Percentiles rank a stretch among this genome's conserved stretches.
Evolutionary conservation across 768 basidiomycete genomes (phyloP).

Genomic region (Exidia glandulosa): DNA sequence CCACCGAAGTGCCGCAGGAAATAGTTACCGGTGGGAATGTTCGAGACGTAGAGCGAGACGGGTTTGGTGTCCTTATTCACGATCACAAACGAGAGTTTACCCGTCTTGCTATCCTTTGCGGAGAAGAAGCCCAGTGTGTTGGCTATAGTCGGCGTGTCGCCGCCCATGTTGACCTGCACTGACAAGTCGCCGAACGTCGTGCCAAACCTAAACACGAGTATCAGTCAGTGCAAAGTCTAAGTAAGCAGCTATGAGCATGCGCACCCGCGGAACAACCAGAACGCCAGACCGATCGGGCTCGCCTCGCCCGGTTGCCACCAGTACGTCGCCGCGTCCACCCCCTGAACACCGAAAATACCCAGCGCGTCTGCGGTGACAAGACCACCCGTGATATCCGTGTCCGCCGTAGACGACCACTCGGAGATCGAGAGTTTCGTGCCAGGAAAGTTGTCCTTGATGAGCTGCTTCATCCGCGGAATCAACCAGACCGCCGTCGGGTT

Average conservation of each 20-base stretch:
- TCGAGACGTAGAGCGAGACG: slow-evolving; percentile 29
- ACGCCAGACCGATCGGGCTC: slow-evolving; percentile 41
- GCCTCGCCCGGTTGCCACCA: slow-evolving; percentile 30
- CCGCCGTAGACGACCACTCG: slow-evolving; percentile 39
- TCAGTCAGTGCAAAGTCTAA: background rate
- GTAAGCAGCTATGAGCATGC: slow-evolving; percentile 1
- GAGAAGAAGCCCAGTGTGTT: slow-evolving; percentile 37
- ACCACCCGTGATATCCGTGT: slow-evolving; percentile 43
- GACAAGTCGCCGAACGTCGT: slow-evolving; percentile 33
- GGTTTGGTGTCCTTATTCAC: slow-evolving; percentile 40
- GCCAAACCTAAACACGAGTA: slow-evolving; percentile 25
- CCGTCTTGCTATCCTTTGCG: slow-evolving; percentile 22
- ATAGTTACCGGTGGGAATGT: slow-evolving; percentile 38
- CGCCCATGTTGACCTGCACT: slow-evolving; percentile 34
- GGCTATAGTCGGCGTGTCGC: slow-evolving; percentile 19
- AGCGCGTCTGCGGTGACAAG: slow-evolving; percentile 40
- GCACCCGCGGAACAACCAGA: slow-evolving; percentile 46
- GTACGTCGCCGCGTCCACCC: slow-evolving; percentile 42
- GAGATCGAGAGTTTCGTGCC: slow-evolving; percentile 44
- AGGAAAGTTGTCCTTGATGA: slow-evolving; percentile 40
- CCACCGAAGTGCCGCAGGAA: slow-evolving; percentile 49
- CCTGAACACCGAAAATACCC: slow-evolving; percentile 39
- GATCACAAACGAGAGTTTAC: slow-evolving; percentile 33
- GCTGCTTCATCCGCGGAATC: slow-evolving; percentile 38
- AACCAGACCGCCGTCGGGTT: slow-evolving; percentile 33